Evolutionary conservation across 179 eudicot genomes (phyloP).

Genomic region (Camellia oleifera): DNA sequence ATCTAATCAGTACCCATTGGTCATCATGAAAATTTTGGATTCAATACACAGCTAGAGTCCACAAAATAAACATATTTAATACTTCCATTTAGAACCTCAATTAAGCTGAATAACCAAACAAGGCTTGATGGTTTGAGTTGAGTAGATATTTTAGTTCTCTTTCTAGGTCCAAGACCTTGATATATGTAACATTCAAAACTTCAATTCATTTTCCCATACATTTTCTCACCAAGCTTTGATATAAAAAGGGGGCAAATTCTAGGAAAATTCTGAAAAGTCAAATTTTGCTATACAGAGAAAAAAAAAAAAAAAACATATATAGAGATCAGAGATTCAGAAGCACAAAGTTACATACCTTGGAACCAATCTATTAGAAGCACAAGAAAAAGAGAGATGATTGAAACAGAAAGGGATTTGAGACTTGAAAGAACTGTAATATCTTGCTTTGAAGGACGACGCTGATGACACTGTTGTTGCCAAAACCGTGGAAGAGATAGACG

Average conservation of each 20-base stretch:
- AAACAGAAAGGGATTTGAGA: conserved; percentile 18
- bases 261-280: not conserved
- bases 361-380: not conserved
- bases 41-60: not conserved
- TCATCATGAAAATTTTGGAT: not conserved
- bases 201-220: not conserved
- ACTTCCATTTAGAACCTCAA: not conserved
- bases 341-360: not conserved
- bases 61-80: too few species aligned
- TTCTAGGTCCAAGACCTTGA: not conserved
- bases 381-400: conserved; percentile 14
- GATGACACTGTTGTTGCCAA: conserved; percentile 19
- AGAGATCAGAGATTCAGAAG: not conserved
- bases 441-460: conserved; percentile 15
- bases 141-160: not conserved
- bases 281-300: not conserved
- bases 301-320: not conserved
- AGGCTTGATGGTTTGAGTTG: not conserved
- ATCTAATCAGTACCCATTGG: not conserved
- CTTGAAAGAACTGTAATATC: conserved; percentile 10
- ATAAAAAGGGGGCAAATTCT: not conserved
- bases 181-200: too few species aligned
- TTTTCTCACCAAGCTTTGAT: not conserved
- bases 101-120: not conserved
- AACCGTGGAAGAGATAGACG: conserved; percentile 30